Base-by-base conservation (phyloP, 1,284 basidiomycete genomes). In the Amylostereum areolatum region DNA sequence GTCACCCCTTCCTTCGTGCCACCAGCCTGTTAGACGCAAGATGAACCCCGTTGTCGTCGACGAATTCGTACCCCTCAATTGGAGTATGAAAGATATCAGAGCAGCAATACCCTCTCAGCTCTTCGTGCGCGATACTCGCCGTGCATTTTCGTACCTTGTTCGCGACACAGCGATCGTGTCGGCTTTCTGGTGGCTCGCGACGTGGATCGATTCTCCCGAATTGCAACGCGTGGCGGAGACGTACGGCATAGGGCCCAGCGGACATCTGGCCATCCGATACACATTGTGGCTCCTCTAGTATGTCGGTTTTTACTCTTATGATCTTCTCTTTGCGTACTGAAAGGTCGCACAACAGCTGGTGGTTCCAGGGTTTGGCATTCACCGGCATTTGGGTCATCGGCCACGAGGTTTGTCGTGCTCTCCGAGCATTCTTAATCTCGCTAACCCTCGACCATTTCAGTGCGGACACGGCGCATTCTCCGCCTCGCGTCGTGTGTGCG, bases 321-420 rank as follows among this genome's bases (percentile, higher is more conserved):
- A n/a, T n/a, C n/a, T n/a, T n/a, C n/a, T n/a, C n/a, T n/a, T n/a
- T n/a, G n/a, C n/a, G n/a, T n/a, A n/a, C n/a, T n/a, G n/a, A n/a
- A n/a, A n/a, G n/a, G n/a, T n/a, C n/a, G n/a, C n/a, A n/a, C 12
- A 10, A 11, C 45, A 74, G 77, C 57, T 81, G 79, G 78, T 81
- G 78, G 79, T 78, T 80, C 58, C 78, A 81, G 61, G 78, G 78
- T 11, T 67, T 81, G 8, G 70, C 75, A 30, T 76, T 81, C 56
- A 80, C 77, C 6, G 78, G 78, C 1, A 69, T 81, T 36, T 83
- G 79, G 78, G 78, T 81, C n/a, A 76, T 81, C 46, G 79, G 78
- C 25, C 79, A 80, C 52, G 79, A 81, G 61, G 77, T 78, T 49
- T 27, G 59, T 46, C n/a, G n/a, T n/a, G n/a, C n/a, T n/a, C n/a